Evolutionary conservation across 306 rosid genomes (phyloP).

Genomic region (Hippophae rhamnoides): DNA sequence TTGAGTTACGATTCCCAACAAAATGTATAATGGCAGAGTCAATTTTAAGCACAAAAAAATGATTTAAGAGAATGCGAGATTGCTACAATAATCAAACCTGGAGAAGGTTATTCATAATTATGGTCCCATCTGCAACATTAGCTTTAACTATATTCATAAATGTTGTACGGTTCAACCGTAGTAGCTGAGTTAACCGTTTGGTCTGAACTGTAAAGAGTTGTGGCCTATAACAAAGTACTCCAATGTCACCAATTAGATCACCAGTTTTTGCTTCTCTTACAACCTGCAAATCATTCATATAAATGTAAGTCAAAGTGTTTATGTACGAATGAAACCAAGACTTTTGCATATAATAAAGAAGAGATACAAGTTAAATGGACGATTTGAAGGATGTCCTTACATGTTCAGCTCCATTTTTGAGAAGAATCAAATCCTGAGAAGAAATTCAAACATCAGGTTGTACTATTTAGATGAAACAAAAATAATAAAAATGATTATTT

Average conservation of each 20-base stretch:
- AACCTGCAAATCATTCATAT: constrained; percentile 34
- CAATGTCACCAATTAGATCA: constrained; percentile 76
- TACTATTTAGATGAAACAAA: too few relatives aligned
- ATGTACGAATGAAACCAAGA: neutral
- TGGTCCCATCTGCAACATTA: constrained; percentile 80
- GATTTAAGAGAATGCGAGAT: neutral
- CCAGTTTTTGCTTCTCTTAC: constrained; percentile 75
- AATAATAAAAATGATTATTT: too few relatives aligned
- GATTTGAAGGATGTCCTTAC: constrained; percentile 31
- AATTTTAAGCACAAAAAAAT: neutral
- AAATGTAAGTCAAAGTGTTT: neutral
- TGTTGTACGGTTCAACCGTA: constrained; percentile 63
- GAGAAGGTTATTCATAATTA: constrained; percentile 89
- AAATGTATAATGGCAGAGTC: neutral
- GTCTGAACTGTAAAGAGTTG: constrained; percentile 82
- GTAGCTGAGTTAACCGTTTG: constrained; percentile 66
- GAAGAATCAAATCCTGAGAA: constrained; percentile 55
- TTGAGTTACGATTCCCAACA: too few relatives aligned
- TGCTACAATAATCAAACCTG: constrained; percentile 39
- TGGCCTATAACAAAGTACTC: constrained; percentile 87
- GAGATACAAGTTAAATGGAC: neutral
- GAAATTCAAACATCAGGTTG: constrained; percentile 21
- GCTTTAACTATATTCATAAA: constrained; percentile 77
- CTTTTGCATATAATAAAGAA: neutral
- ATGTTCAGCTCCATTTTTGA: constrained; percentile 68